Conservation (phyloP, 2,329 filamentous ascomycete species). For the Neonectria punicea region DNA sequence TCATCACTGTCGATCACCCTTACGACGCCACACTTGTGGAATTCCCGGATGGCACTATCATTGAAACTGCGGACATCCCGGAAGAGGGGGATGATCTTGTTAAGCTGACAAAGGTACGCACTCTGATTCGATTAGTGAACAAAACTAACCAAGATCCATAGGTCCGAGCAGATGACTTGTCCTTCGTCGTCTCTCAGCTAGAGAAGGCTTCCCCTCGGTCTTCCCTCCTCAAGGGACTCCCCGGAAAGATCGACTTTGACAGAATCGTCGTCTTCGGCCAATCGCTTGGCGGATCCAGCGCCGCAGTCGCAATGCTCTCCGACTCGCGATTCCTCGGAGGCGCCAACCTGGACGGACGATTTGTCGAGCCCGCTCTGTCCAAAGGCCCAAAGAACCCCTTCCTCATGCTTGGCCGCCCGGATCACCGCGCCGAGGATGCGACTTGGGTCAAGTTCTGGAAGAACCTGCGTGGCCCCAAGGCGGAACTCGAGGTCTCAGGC, state of each 20-base stretch:
- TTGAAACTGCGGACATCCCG: constrained; percentile 25
- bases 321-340: constrained; percentile 51
- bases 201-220: constrained; percentile 30
- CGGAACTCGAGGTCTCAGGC: constrained; percentile 38
- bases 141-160: constrained; percentile 25
- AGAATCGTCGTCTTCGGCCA: constrained; percentile 52
- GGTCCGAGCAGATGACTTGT: constrained; percentile 49
- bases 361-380: constrained; percentile 45
- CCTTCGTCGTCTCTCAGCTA: constrained; percentile 51
- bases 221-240: constrained; percentile 31
- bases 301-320: constrained; percentile 45
- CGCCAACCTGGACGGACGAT: constrained; percentile 53
- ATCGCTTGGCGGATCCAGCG: constrained; percentile 52
- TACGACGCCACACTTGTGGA: constrained; percentile 58
- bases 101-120: constrained; percentile 33
- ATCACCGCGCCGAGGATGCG: constrained; percentile 43
- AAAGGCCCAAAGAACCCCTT: constrained; percentile 46
- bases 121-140: fast-evolving
- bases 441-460: constrained; percentile 48
- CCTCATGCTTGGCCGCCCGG: constrained; percentile 44
- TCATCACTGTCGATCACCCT: constrained; percentile 61
- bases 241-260: constrained; percentile 40
- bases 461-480: constrained; percentile 38
- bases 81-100: constrained; percentile 23
- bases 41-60: constrained; percentile 55